Conservation (phyloP, 352 stramenopile species). For the Phytophthora capsici region DNA sequence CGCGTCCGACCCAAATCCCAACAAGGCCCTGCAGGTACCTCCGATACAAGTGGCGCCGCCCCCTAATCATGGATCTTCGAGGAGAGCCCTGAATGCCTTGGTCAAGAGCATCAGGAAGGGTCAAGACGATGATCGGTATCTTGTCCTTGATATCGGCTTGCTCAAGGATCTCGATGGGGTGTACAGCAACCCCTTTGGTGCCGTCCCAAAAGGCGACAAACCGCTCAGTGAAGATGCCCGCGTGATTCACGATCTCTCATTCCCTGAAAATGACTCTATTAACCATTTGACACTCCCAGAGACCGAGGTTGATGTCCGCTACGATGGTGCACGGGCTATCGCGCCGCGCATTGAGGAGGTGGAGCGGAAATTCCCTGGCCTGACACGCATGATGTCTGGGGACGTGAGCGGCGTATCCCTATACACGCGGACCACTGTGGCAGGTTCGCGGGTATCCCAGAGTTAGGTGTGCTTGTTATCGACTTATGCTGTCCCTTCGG, state of each 20-base stretch:
- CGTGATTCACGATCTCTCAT: slow-evolving; percentile 20
- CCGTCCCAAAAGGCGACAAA: slow-evolving; percentile 3
- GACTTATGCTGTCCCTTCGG: slow-evolving; percentile 17
- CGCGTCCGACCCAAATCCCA: background rate
- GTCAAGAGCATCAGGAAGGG: slow-evolving; percentile 17
- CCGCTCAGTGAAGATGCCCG: slow-evolving; percentile 5
- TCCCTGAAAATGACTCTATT: slow-evolving; percentile 2
- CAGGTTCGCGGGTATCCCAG: slow-evolving; percentile 2
- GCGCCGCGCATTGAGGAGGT: background rate
- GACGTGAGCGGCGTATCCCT: slow-evolving; percentile 10
- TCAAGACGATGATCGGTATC: slow-evolving; percentile 19
- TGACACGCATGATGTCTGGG: slow-evolving; percentile 9
- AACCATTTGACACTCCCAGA: slow-evolving; percentile 12
- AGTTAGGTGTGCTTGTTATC: slow-evolving; percentile 3
- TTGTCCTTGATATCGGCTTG: slow-evolving; percentile 21
- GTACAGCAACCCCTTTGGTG: slow-evolving; percentile 16
- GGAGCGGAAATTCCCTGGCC: background rate
- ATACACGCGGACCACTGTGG: slow-evolving; percentile 5
- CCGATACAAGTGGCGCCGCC: slow-evolving; percentile 6
- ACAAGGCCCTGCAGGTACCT: too few relatives aligned
- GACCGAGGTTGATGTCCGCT: background rate
- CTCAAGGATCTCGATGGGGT: slow-evolving; percentile 1
- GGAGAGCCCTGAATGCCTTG: background rate
- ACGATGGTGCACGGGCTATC: background rate
- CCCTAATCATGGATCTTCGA: slow-evolving; percentile 7